A percentile compares a stretch with the other conserved stretches of the same genome.
Evolutionary conservation across 768 basidiomycete species (phyloP).

Genomic region (Russula lepida): DNA sequence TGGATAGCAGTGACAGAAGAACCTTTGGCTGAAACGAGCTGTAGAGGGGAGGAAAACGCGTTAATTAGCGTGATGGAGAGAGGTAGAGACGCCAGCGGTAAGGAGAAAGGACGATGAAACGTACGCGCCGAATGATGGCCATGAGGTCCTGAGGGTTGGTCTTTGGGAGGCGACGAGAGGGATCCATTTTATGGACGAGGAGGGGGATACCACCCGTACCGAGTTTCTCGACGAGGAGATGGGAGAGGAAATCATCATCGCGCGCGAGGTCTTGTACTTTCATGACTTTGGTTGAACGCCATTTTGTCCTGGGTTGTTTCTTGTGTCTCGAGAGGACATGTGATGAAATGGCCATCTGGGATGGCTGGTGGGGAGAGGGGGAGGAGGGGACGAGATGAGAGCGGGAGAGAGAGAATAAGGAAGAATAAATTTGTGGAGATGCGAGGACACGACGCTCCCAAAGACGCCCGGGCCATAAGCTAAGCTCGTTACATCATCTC

Average conservation of each 20-base stretch:
- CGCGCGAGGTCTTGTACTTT: conserved; percentile 83
- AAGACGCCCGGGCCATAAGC: background rate
- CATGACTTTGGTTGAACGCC: conserved; percentile 85
- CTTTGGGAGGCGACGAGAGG: conserved; percentile 67
- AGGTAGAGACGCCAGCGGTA: conserved; percentile 15
- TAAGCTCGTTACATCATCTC: background rate
- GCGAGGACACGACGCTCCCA: background rate
- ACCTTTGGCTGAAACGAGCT: conserved; percentile 55
- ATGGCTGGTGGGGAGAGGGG: background rate
- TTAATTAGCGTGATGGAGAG: conserved; percentile 14
- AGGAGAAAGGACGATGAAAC: conserved; percentile 23
- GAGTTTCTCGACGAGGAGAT: conserved; percentile 82
- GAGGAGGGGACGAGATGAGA: background rate
- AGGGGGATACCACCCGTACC: conserved; percentile 75
- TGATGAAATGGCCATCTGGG: conserved; percentile 4
- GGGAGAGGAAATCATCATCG: conserved; percentile 87
- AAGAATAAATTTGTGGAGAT: background rate
- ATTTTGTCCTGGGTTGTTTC: conserved; percentile 25
- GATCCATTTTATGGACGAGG: conserved; percentile 86
- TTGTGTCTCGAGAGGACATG: background rate
- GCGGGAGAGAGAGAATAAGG: conserved; percentile 5
- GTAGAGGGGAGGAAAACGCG: conserved; percentile 19
- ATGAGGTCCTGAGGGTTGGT: conserved; percentile 61
- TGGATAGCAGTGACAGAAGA: conserved; percentile 51
- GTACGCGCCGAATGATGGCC: conserved; percentile 68